Conservation (phyloP, 1,284 basidiomycete species). For the Pulchroboletus neoregius region DNA sequence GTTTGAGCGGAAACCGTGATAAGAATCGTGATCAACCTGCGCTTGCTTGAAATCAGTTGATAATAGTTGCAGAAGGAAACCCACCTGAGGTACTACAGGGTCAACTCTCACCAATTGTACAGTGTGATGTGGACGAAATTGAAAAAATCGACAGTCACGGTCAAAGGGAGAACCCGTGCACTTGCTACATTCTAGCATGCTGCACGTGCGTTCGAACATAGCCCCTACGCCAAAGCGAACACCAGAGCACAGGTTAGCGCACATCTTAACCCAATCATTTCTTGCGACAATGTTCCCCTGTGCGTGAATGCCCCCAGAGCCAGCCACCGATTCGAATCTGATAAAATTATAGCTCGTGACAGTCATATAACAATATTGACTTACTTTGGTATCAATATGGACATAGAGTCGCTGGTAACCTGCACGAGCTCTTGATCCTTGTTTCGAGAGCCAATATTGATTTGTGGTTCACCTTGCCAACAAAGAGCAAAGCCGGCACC, state of each 20-base stretch:
- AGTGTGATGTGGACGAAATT: conserved; percentile 81
- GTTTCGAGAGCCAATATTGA: conserved; percentile 75
- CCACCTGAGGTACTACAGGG: conserved; percentile 48
- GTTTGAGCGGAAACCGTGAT: conserved; percentile 86
- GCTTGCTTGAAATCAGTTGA: conserved; percentile 1
- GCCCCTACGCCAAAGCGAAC: conserved; percentile 91
- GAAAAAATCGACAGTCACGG: conserved; percentile 77
- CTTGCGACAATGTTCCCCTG: conserved; percentile 23
- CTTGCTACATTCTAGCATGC: conserved; percentile 57
- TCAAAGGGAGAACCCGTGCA: conserved; percentile 70
- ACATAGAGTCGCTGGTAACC: conserved; percentile 76
- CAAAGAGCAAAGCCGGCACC: conserved; percentile 90
- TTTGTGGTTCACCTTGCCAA: conserved; percentile 75
- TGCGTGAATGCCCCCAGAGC: conserved; percentile 13
- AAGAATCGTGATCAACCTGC: conserved; percentile 70
- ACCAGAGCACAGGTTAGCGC: conserved; percentile 83
- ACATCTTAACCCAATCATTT: conserved; percentile 50
- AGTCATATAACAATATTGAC: conserved; percentile 1
- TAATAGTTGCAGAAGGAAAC: conserved; percentile 13
- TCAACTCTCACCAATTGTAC: conserved; percentile 62
- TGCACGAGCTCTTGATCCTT: conserved; percentile 80
- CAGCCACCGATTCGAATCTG: conserved; percentile 23
- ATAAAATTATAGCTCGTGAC: conserved; percentile 3
- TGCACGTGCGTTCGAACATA: conserved; percentile 80
- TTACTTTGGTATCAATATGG: conserved; percentile 82